A percentile compares a stretch with the other conserved stretches of the same genome.
Conservation (phyloP, 2,329 filamentous ascomycete genomes). For the Arthroderma sp. region DNA sequence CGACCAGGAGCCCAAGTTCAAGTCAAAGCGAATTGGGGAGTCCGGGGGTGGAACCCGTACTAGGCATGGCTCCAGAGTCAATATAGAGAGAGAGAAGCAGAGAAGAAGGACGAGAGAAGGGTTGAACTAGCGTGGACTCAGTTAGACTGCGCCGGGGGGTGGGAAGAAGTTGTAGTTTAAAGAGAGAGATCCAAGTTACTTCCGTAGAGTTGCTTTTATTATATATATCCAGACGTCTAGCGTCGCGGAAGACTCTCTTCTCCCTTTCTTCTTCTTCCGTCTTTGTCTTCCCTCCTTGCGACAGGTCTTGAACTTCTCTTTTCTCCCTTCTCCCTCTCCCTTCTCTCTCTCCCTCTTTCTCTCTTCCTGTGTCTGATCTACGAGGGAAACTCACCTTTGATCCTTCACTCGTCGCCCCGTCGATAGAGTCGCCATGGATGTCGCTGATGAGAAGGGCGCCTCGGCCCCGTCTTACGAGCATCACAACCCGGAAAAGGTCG, state of each 20-base stretch:
- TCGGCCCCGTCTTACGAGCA: neutral
- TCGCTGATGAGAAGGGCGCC: neutral
- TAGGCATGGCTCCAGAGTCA: neutral
- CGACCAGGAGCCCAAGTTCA: neutral
- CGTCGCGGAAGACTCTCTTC: neutral
- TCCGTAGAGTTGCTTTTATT: too few relatives aligned
- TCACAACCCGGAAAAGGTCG: neutral
- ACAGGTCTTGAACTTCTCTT: neutral
- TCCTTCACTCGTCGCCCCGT: too few relatives aligned
- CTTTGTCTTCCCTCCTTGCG: neutral
- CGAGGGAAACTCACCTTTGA: neutral
- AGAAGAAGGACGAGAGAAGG: neutral
- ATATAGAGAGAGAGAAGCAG: neutral
- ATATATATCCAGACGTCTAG: neutral
- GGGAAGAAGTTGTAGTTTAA: too few relatives aligned
- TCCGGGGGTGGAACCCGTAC: neutral
- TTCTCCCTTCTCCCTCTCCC: neutral
- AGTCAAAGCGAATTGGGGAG: too few relatives aligned
- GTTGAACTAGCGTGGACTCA: neutral
- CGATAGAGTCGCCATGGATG: constrained; percentile 3
- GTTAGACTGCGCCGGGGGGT: neutral
- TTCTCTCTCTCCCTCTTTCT: neutral
- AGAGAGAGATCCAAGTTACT: too few relatives aligned
- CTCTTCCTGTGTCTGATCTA: neutral
- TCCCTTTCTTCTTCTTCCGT: neutral